Evolutionary conservation across 1,284 basidiomycete genomes (phyloP).

Genomic region (Uromyces viciae-fabae): DNA sequence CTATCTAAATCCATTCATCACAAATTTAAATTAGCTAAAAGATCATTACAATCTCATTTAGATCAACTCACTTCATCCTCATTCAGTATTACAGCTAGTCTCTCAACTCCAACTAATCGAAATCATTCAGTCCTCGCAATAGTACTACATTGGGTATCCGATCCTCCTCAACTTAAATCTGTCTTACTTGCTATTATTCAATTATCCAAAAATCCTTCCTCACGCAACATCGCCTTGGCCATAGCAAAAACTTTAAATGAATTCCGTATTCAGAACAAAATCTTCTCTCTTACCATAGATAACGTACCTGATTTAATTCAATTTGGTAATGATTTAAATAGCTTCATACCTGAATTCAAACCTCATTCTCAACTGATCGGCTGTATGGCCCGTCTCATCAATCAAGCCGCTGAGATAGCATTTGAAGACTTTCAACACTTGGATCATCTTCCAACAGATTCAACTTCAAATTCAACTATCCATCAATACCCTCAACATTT

Average conservation of each 20-base stretch:
- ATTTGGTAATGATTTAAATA: not conserved
- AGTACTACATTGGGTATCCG: constrained; percentile 1
- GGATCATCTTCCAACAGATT: not conserved
- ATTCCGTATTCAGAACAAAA: not conserved
- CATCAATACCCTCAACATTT: not conserved
- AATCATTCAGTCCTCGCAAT: not conserved
- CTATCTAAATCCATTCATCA: constrained; percentile 9
- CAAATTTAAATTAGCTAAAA: not conserved
- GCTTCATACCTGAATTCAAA: constrained; percentile 9
- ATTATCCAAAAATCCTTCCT: not conserved
- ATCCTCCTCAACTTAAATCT: not conserved
- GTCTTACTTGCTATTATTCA: not conserved
- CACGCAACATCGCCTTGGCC: not conserved
- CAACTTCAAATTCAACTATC: not conserved
- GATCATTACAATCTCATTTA: not conserved
- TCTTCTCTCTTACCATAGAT: constrained; percentile 21
- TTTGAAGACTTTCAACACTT: not conserved
- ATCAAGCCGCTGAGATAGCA: not conserved
- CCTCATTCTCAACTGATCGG: constrained; percentile 2
- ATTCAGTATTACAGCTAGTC: not conserved
- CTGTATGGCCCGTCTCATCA: constrained; percentile 1
- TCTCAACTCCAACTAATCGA: not conserved
- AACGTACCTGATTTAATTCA: not conserved
- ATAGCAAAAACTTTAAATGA: not conserved
- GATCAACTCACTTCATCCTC: not conserved